Conservation (phyloP, 495 filamentous ascomycete genomes). For the Trichocladium uniseriatum region DNA sequence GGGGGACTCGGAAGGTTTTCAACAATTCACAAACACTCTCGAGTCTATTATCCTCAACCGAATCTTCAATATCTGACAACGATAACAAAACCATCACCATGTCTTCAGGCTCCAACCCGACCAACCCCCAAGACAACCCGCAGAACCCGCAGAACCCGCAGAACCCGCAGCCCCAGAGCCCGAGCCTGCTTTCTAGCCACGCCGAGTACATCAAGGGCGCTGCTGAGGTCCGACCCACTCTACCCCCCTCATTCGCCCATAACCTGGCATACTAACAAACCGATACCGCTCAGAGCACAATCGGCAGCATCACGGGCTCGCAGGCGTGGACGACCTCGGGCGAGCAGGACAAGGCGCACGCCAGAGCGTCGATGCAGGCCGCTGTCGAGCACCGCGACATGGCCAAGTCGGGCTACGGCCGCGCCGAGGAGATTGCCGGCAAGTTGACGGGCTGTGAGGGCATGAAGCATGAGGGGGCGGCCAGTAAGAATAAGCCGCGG, state of each 20-base stretch:
- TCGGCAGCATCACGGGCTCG: slow-evolving; percentile 35
- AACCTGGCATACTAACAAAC: not conserved
- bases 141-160: slow-evolving; percentile 11
- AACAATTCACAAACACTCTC: too few relatives aligned
- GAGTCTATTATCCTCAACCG: too few relatives aligned
- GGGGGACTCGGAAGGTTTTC: not conserved
- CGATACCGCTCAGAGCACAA: slow-evolving; percentile 25
- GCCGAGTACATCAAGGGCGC: slow-evolving; percentile 42
- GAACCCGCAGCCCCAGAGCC: not conserved
- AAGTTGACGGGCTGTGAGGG: slow-evolving; percentile 37
- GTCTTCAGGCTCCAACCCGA: slow-evolving; percentile 12
- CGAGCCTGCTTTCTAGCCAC: slow-evolving; percentile 35
- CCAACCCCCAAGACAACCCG: slow-evolving; percentile 11
- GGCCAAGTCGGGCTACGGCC: slow-evolving; percentile 32
- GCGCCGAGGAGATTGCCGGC: slow-evolving; percentile 36
- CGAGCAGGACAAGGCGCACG: slow-evolving; percentile 39
- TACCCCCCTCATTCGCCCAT: not conserved
- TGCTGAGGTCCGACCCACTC: slow-evolving; percentile 28
- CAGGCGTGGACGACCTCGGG: slow-evolving; percentile 37
- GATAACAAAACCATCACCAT: not conserved
- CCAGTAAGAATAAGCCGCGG: slow-evolving; percentile 15
- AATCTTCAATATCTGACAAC: not conserved
- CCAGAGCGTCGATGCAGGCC: slow-evolving; percentile 32
- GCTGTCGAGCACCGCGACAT: slow-evolving; percentile 35
- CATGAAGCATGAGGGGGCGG: slow-evolving; percentile 37